Evolutionary conservation across 805 yeast genomes (phyloP), one percentile per base, ranked within the genome.

Genomic region (Zygosaccharomyces siamensis): DNA sequence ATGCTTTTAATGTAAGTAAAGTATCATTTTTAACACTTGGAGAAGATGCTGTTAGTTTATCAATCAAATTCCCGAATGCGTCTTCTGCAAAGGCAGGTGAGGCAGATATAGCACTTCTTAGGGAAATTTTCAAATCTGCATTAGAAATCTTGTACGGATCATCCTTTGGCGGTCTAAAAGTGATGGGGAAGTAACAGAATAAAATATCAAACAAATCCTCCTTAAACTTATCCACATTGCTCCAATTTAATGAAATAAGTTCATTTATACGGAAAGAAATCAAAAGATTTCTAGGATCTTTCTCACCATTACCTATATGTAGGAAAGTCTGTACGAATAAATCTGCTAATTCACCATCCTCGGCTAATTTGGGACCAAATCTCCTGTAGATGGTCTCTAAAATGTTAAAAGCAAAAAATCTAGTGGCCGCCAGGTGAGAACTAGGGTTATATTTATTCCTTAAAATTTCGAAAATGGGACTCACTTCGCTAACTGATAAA

Each of bases 161-260:
- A 56, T 76, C 72, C 42, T 81, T 79, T 3, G 98, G 96, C 1
- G 98, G 96, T 49, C 82, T 83, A 69, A 95, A 93, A 1, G 97
- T 86, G 38, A 93, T 90, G 10, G 99, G 99, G 71, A 92, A 93
- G 69, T 93, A 93, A 67, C 99, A 93, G 63, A 92, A 95, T 36
- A 88, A 74, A 31, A 86, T 80, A 63, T 93, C 99, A 63, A 90
- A 95, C 50, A 93, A 64, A 7, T 86, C 88, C 55, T 84, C 84
- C 28, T 77, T 61, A 59, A 64, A 69, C n/a, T 66, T 63, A 37
- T 66, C 55, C 43, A 79, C 71, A 2, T 71, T 68, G 4, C 72
- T 62, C 8, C 59, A 51, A 12, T 63, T 53, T 24, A 80, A 69
- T 3, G 57, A 58, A 11, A 90, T 76, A 4, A 46, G 37, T 10